Conservation (phyloP, 257 asterid species). For the Solanum tacnaense region DNA sequence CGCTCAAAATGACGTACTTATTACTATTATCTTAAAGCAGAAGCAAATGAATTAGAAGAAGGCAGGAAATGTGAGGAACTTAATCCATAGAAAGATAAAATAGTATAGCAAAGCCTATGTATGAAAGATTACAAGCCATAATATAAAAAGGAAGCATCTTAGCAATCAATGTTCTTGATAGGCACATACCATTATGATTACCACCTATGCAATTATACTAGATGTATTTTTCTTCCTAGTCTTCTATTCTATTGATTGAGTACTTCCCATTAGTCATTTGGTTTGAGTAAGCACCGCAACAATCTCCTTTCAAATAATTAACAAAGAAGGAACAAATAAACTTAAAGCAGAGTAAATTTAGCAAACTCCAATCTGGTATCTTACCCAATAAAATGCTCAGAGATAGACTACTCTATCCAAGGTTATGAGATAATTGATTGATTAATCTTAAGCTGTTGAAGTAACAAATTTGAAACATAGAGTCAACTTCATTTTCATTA, state of each 20-base stretch:
- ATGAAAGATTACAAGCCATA: neutral
- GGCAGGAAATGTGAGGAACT: neutral
- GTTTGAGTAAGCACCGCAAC: neutral
- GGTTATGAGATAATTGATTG: neutral
- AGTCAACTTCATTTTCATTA: neutral
- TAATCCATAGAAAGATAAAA: neutral
- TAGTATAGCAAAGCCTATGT: neutral
- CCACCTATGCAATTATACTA: neutral
- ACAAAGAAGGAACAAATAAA: neutral
- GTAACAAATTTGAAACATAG: neutral
- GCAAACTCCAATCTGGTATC: neutral
- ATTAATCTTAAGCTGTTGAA: neutral
- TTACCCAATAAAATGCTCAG: neutral
- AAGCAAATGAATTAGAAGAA: neutral
- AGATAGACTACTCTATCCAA: neutral
- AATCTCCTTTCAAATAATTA: neutral
- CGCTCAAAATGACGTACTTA: constrained; percentile 7
- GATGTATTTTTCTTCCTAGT: neutral
- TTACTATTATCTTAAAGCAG: neutral
- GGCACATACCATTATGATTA: neutral
- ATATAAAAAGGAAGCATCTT: neutral
- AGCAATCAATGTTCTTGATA: neutral
- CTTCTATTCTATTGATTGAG: neutral
- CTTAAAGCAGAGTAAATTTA: neutral
- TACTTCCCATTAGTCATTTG: neutral